Base-by-base conservation (phyloP, 192 early-diverging fungal species). In the Backusella australiensis region DNA sequence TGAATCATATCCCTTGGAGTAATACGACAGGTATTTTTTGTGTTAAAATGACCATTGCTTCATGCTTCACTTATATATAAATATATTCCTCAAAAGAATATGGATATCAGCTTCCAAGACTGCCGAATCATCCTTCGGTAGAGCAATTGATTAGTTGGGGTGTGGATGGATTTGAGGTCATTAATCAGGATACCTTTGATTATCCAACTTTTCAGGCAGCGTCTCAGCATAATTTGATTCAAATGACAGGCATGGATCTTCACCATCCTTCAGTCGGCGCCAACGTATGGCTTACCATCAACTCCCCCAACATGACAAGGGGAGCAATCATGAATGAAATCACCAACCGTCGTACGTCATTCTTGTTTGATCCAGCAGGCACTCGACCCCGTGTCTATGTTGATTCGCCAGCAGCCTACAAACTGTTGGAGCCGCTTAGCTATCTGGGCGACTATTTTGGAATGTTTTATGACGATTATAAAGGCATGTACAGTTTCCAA, bases 1-100 rank as follows among this genome's bases (percentile, higher is more conserved):
- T 92, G 3, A 94, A 94, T 80, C 92, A 94, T 75, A 91, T 94
- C 66, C 92, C 92, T 0, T 94, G 92, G 92, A 90, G 89, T 70
- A 92, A 91, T 77, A 81, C 83, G 2, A 91, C 89, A 39, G 83
- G 86, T 86, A 80, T 38, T 34, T 34, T 36, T 9, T 56, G 6
- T 56, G 21, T 12, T 1, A 8, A 21, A 32, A 32, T 32, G 32
- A 2, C 32, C 32, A 32, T 32, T 56, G 21, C 23, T 56, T 56
- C 53, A 56, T 56, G 53, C 26, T 56, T 71, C 12, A 56, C 39
- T 56, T 34, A 23, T 34, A 32, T 3, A 23, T 23, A 23, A 0
- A 23, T 23, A 17, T 21, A 19, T 17, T 23, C 36, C 32, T 19
- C n/a, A n/a, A 4, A 77, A 85, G 86, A 87, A 65, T 81, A 83